Base-by-base conservation (phyloP, 768 basidiomycete species). In the Fomitopsis serialis region DNA sequence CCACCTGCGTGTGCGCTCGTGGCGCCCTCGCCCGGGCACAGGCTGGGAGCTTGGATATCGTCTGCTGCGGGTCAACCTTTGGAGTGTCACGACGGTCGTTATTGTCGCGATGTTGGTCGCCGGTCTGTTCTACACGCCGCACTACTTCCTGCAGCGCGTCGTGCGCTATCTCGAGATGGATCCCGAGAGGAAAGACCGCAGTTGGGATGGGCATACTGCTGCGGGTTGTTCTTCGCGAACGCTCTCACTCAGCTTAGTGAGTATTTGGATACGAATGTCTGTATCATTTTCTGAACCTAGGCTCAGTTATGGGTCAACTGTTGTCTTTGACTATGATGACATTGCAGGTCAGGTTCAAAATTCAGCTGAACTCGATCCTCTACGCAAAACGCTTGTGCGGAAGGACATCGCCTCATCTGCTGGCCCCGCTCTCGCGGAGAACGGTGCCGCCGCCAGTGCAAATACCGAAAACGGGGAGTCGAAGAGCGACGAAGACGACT, bases 341-440 rank as follows among this genome's bases (percentile, higher is more conserved):
- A 3, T 67, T 93, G 25, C 86, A 91, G 71, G 81, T 82, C 47
- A 78, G 84, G 27, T 66, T 93, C 25, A 80, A 79, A 45, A 76
- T 86, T 32, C 89, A 93, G 62, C 74, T 95, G 45, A 92, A 92
- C 70, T 84, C 89, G n/a, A 78, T 85, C 51, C 74, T 95, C 4
- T 94, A 89, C 65, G 81, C 82, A 19, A 95, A 71, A 93, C 90
- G 0, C 79, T 94, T 15, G 80, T 89, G 13, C 81, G 92, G 45
- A 94, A 95, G 68, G 89, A 92, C 58, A 72, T 88, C 23, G 90
- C 89, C 1, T 87, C 85, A 2, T 80, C 83, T n/a, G 66, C 79
- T 8, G 66, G 69, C 3, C 44, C 69, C 7, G 49, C 59, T 3
- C 60, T 58, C 24, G 62, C 65, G 12, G 58, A 58, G 53, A 63